phyloP scores from a whole-genome alignment of 2,329 filamentous ascomycete genomes.

The Scopulariopsis brevicaulis region DNA sequence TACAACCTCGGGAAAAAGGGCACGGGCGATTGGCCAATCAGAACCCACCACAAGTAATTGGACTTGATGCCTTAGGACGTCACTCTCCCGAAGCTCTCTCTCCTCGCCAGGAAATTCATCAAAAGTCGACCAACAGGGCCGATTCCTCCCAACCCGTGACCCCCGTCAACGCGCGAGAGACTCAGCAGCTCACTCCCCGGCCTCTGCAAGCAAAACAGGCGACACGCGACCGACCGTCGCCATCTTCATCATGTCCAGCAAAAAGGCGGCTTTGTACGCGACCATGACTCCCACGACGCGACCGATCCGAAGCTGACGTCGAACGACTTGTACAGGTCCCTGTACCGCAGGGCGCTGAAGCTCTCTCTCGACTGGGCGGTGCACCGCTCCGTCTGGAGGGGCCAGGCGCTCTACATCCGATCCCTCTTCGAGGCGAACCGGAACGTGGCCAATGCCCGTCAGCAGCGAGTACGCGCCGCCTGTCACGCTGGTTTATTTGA shows the following conservation, averaged over 20 bases:
- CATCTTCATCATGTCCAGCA: conserved; percentile 25
- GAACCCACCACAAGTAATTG: neutral
- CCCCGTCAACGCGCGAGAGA: neutral
- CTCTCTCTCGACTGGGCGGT: conserved; percentile 92
- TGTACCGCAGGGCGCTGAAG: conserved; percentile 90
- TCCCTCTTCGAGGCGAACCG: conserved; percentile 92
- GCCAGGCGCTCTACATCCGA: conserved; percentile 91
- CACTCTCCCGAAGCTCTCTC: neutral
- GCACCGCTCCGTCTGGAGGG: conserved; percentile 85
- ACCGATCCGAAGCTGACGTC: neutral
- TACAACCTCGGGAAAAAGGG: conserved; percentile 2
- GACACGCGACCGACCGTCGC: neutral
- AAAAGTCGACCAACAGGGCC: neutral
- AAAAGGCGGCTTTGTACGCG: conserved; percentile 35
- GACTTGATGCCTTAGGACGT: neutral
- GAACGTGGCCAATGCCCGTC: conserved; percentile 70
- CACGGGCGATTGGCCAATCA: conserved; percentile 1
- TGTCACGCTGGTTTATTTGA: neutral
- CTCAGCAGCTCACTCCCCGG: neutral
- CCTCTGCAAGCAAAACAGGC: neutral
- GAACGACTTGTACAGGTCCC: conserved; percentile 36
- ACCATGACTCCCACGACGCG: neutral
- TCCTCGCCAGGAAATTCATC: neutral
- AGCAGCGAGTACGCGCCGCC: conserved; percentile 58
- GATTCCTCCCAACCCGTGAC: neutral